Evolutionary conservation across 306 rosid species (phyloP), one percentile per base, ranked within the genome.

Genomic region (Urtica urens): DNA sequence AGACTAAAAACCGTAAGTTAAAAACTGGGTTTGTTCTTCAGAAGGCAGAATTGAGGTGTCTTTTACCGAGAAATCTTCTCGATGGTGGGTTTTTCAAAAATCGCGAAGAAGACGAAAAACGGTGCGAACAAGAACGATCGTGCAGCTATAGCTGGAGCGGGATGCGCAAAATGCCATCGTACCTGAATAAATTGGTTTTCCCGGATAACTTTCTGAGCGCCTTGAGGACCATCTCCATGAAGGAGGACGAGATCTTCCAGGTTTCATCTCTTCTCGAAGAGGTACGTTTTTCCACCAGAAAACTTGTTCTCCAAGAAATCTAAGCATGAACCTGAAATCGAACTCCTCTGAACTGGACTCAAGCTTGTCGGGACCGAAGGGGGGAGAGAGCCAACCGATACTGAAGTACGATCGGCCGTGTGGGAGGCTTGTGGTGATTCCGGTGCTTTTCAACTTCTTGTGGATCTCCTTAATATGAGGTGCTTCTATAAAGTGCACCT

Each of bases 341-440:
- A 1, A 23, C 34, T 28, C 26, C 38, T 6, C 7, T 17, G 33
- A 10, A 19, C 33, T 51, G 23, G 46, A 12, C 49, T 49, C 7
- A 70, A 90, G 97, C 86, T 90, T 77, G 82, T 65, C 64, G 86
- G 86, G 44, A 57, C 79, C 35, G 75, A 49, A 51, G 77, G 64
- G 68, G 81, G 68, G 53, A 75, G 80, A 64, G 54, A 77, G 45
- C 82, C 75, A 31, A 74, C 87, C 62, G 87, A 85, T 38, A 52
- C 72, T 20, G 95, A 90, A 64, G 94, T 81, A 66, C 92, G 66
- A 35, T 78, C 94, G 11, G 99, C 93, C 11, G 64, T 85, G 46
- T 90, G 99, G 95, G 99, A 90, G 71, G 87, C 78, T 53, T 90
- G 99, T 12, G 95, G 99, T 9, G 87, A 90, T 69, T 81, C 85